These are phyloP conservation scores for Ceratocystis destructans DNA, from an alignment of 2,329 filamentous ascomycete species.

Conservation along the genomic window DNA sequence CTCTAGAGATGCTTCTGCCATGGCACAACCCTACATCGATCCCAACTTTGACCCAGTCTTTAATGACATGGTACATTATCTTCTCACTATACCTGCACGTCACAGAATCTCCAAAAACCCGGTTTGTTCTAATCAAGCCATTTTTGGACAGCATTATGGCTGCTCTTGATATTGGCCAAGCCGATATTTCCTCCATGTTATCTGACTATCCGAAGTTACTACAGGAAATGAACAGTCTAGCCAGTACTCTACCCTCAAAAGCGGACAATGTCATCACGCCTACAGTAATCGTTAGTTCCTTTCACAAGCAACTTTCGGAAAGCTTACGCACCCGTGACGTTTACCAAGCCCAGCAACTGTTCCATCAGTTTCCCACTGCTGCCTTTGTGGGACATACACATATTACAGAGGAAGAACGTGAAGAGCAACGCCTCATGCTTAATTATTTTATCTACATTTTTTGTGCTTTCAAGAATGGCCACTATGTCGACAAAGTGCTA, in stretches of 20 bases:
- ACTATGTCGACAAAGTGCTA: slow-evolving; percentile 24
- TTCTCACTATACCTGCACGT: slow-evolving; percentile 8
- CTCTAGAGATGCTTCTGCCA: slow-evolving; percentile 10
- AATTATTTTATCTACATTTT: slow-evolving; percentile 31
- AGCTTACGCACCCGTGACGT: slow-evolving; percentile 7
- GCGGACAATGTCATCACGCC: neutral
- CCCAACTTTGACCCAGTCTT: neutral
- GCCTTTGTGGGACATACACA: neutral
- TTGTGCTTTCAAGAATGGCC: slow-evolving; percentile 26
- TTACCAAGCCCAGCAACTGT: slow-evolving; percentile 8
- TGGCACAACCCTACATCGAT: slow-evolving; percentile 6
- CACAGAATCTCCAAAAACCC: neutral
- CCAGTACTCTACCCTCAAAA: neutral
- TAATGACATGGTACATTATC: slow-evolving; percentile 18
- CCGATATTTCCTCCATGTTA: slow-evolving; percentile 6
- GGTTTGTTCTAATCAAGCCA: slow-evolving; percentile 11
- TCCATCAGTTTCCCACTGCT: slow-evolving; percentile 13
- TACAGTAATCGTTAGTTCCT: neutral
- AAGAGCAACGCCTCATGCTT: slow-evolving; percentile 25
- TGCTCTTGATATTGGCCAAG: neutral
- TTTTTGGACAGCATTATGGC: slow-evolving; percentile 17
- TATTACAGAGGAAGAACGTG: neutral
- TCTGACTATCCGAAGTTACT: slow-evolving; percentile 1
- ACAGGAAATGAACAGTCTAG: neutral
- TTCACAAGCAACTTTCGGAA: slow-evolving; percentile 17